Percentiles rank a stretch among this genome's conserved stretches.
These are phyloP conservation scores for Madurella mycetomatis DNA, from an alignment of 2,329 filamentous ascomycete genomes.

Conservation along the genomic window DNA sequence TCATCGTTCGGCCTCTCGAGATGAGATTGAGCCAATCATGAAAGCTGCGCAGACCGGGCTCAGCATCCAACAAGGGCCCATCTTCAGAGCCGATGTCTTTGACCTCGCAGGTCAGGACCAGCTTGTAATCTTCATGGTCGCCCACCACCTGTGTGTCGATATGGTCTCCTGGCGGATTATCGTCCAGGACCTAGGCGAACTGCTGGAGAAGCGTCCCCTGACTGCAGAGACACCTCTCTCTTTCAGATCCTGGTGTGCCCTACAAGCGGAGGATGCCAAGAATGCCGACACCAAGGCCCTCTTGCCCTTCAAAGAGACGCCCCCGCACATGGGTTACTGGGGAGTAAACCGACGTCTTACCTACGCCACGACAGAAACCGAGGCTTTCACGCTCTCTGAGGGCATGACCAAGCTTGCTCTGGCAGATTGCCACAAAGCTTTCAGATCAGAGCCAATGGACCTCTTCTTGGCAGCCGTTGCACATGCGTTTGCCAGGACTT, in stretches of 20 bases:
- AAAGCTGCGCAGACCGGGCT: constrained; percentile 17
- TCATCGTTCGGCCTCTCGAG: constrained; percentile 12
- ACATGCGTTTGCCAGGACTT: constrained; percentile 19
- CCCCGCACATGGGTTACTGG: constrained; percentile 21
- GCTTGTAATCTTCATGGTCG: constrained; percentile 18
- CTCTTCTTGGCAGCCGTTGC: constrained; percentile 21
- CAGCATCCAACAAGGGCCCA: constrained; percentile 20
- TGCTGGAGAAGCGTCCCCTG: constrained; percentile 17
- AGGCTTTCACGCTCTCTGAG: constrained; percentile 17
- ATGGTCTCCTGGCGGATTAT: constrained; percentile 26
- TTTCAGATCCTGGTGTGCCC: constrained; percentile 19
- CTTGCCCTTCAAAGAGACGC: constrained; percentile 18
- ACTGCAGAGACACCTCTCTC: constrained; percentile 12
- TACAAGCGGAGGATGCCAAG: constrained; percentile 16
- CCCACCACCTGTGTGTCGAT: constrained; percentile 23
- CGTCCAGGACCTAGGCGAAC: constrained; percentile 17
- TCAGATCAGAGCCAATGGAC: constrained; percentile 22
- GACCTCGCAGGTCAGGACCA: constrained; percentile 7
- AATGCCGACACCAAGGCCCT: constrained; percentile 3
- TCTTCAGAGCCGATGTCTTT: constrained; percentile 21
- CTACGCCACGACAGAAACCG: constrained; percentile 19
- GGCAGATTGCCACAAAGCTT: constrained; percentile 19
- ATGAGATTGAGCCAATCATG: constrained; percentile 10
- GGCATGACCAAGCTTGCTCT: constrained; percentile 16
- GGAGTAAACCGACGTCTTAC: constrained; percentile 9